phyloP scores from a whole-genome alignment of 257 asterid species.

The Prunella vulgaris region DNA sequence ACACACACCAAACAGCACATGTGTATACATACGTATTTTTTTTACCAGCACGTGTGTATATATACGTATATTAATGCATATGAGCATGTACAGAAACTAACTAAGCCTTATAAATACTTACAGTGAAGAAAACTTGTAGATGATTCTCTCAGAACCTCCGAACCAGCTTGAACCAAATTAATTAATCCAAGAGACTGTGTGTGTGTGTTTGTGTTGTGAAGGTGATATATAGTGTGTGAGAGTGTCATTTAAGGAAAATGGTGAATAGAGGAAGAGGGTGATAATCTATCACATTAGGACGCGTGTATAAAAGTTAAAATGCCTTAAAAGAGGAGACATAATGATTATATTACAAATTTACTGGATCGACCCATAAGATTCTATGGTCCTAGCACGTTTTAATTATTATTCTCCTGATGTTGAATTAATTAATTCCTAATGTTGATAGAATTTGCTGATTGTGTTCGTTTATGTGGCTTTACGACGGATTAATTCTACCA shows the following conservation, averaged over 20 bases:
- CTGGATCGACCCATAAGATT: background rate
- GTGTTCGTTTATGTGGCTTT: too few relatives aligned
- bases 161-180: too few relatives aligned
- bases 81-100: background rate
- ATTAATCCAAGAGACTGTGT: too few relatives aligned
- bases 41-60: too few relatives aligned
- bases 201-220: background rate
- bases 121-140: background rate
- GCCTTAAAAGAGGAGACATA: slow-evolving; percentile 18
- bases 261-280: background rate
- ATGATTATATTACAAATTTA: background rate
- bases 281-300: background rate
- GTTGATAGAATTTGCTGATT: too few relatives aligned
- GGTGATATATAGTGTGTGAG: background rate
- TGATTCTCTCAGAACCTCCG: background rate
- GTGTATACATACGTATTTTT: too few relatives aligned
- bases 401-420: too few relatives aligned
- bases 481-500: too few relatives aligned
- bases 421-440: too few relatives aligned
- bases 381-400: background rate
- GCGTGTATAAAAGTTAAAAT: slow-evolving; percentile 7
- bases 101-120: background rate
- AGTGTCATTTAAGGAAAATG: background rate
- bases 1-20: background rate
- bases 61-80: background rate